Conservation (phyloP, 2,329 filamentous ascomycete species). For the Decorospora gaudefroyi region DNA sequence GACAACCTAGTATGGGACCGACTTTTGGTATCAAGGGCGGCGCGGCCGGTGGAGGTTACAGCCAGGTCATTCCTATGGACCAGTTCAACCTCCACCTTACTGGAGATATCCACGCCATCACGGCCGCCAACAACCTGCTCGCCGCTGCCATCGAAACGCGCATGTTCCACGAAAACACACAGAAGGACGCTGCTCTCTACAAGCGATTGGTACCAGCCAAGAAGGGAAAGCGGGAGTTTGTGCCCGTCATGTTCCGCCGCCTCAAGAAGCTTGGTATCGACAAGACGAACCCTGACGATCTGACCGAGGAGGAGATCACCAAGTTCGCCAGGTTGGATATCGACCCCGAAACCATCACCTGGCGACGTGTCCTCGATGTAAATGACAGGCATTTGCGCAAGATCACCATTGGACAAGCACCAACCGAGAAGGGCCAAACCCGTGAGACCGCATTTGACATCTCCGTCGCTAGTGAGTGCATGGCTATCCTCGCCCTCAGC, state of each 20-base stretch:
- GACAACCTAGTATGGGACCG: slow-evolving; percentile 94
- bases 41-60: slow-evolving; percentile 95
- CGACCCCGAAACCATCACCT: slow-evolving; percentile 95
- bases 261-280: slow-evolving; percentile 94
- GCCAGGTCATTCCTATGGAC: slow-evolving; percentile 99
- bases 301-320: slow-evolving; percentile 85
- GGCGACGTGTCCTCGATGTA: slow-evolving; percentile 93
- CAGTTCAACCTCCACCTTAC: slow-evolving; percentile 99
- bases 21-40: slow-evolving; percentile 99
- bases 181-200: slow-evolving; percentile 87
- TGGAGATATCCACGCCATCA: slow-evolving; percentile 96
- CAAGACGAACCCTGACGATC: slow-evolving; percentile 89
- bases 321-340: slow-evolving; percentile 95
- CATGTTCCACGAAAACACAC: slow-evolving; percentile 96
- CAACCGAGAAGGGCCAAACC: slow-evolving; percentile 86
- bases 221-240: slow-evolving; percentile 85
- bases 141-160: slow-evolving; percentile 96
- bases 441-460: slow-evolving; percentile 96
- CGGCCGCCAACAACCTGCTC: slow-evolving; percentile 94
- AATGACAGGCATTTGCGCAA: slow-evolving; percentile 93
- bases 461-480: slow-evolving; percentile 95
- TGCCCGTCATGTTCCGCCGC: slow-evolving; percentile 87
- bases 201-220: slow-evolving; percentile 84
- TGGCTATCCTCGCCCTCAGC: slow-evolving; percentile 95
- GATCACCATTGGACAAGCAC: slow-evolving; percentile 83